Base-by-base conservation (phyloP, 1,284 basidiomycete genomes). In the Marasmius sp. region DNA sequence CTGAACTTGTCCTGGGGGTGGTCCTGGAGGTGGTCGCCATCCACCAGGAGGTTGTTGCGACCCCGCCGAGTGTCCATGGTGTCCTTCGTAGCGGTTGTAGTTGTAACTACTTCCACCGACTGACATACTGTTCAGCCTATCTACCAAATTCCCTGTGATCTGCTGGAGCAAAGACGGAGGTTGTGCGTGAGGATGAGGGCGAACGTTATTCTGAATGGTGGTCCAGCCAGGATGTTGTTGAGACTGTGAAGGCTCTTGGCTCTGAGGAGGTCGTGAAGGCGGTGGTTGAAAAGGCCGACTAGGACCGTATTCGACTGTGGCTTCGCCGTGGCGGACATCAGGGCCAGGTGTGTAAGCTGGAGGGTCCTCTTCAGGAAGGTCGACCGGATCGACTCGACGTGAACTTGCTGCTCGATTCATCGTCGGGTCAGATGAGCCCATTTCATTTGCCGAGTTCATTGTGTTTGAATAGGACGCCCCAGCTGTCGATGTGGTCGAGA, bases 331-430 rank as follows among this genome's bases (percentile, higher is more conserved):
- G 56, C 71, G 67, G 11, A 77, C 58, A 59, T 87, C 81, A 1
- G 89, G 81, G 3, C 79, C 67, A 0, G 83, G 76, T 0, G 88
- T 87, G 67, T 91, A 91, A 0, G 87, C 85, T 0, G 89, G 89
- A 0, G 88, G 89, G 4, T 80, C 75, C 18, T 87, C 85, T 18
- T 86, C 85, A 20, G 48, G 61, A 33, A 67, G 36, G 34, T 37
- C 52, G 14, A 54, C n/a, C 27, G 52, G 52, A 36, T 54, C 52
- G 18, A 38, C 20, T 16, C 52, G 27, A 14, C 34, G 52, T 18
- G 33, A 18, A n/a, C 9, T 20, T 12, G 18, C 52, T 1, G 11
- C 34, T 33, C 20, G 7, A 54, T 10, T 6, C 3, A 11, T 38
- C 2, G 52, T 33, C 27, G 20, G 1, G 1, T 22, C 11, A 22